A percentile compares a stretch with the other conserved stretches of the same genome.
Evolutionary conservation across 257 asterid species (phyloP).

Genomic region (Verbena officinalis): DNA sequence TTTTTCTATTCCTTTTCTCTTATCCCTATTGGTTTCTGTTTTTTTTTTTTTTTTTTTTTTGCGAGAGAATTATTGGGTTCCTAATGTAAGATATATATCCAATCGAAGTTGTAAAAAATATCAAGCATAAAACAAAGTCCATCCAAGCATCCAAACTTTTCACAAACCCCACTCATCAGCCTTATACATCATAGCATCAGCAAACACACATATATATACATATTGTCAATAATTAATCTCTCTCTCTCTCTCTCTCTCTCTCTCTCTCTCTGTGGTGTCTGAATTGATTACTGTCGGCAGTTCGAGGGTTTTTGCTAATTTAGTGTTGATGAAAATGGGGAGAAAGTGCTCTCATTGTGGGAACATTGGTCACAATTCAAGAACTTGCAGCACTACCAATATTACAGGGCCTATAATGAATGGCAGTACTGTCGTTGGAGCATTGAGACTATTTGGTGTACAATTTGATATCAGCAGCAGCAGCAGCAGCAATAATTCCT

Average conservation of each 20-base stretch:
- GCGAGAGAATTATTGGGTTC: not conserved
- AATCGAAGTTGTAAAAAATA: slow-evolving; percentile 42
- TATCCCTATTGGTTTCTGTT: too few species aligned
- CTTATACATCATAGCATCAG: slow-evolving; percentile 33
- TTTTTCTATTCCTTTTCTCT: too few species aligned
- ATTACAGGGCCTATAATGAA: slow-evolving; percentile 1
- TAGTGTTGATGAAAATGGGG: slow-evolving; percentile 53
- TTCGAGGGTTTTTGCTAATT: not conserved
- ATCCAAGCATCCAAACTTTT: slow-evolving; percentile 51
- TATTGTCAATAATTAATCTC: not conserved
- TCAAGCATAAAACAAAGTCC: slow-evolving; percentile 33
- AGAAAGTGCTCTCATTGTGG: slow-evolving; percentile 94
- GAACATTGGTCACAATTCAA: slow-evolving; percentile 83
- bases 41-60: too few species aligned
- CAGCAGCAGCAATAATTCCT: slow-evolving; percentile 16
- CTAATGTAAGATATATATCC: not conserved
- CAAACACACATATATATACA: not conserved
- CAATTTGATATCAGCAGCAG: slow-evolving; percentile 45
- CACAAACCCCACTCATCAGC: slow-evolving; percentile 40
- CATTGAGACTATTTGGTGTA: slow-evolving; percentile 70
- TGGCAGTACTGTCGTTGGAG: slow-evolving; percentile 28
- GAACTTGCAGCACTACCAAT: slow-evolving; percentile 58
- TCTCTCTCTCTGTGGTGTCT: slow-evolving; percentile 23
- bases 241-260: slow-evolving; percentile 25
- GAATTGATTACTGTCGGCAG: slow-evolving; percentile 13